Conservation (phyloP, 2,329 filamentous ascomycete species). For the Fusarium robinianum region DNA sequence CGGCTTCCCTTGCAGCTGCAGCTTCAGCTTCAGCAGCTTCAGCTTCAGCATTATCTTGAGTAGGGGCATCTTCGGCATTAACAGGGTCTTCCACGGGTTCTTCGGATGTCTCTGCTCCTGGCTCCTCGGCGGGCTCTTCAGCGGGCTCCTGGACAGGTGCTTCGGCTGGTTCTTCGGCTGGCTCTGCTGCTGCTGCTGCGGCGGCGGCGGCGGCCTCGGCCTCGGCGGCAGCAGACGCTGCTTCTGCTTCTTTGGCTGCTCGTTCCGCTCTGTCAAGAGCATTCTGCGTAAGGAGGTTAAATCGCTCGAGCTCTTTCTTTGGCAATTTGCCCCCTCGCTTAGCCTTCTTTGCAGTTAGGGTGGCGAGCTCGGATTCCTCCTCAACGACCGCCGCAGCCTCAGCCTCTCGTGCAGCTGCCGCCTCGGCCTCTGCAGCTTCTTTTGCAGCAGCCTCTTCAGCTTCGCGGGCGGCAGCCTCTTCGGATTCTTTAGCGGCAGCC, state of each 20-base stretch:
- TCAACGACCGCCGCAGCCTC: constrained; percentile 36
- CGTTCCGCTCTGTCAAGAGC: constrained; percentile 29
- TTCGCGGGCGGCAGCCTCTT: constrained; percentile 36
- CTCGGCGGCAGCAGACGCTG: constrained; percentile 34
- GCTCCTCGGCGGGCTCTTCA: constrained; percentile 22
- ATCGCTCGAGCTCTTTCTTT: constrained; percentile 32
- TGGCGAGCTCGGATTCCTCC: constrained; percentile 35
- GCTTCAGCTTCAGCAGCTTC: constrained; percentile 22
- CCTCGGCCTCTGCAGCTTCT: constrained; percentile 22
- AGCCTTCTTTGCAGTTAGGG: constrained; percentile 28
- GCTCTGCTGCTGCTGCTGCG: constrained; percentile 38
- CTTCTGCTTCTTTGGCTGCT: constrained; percentile 37
- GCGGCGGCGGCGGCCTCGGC: constrained; percentile 38
- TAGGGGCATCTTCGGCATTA: constrained; percentile 14
- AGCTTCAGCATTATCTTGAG: constrained; percentile 19
- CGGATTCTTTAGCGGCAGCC: constrained; percentile 22
- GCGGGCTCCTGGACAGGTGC: constrained; percentile 22
- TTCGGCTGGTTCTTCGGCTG: constrained; percentile 18
- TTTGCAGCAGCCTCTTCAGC: constrained; percentile 15
- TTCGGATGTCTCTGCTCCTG: constrained; percentile 9
- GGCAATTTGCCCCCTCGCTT: constrained; percentile 31
- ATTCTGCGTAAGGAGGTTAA: constrained; percentile 22
- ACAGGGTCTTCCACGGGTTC: neutral
- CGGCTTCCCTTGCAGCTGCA: constrained; percentile 22
- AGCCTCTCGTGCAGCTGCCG: constrained; percentile 32